Percentiles rank a stretch among this genome's conserved stretches.
phyloP scores from a whole-genome alignment of 495 filamentous ascomycete species.

The Hypoxylon intermedium region DNA sequence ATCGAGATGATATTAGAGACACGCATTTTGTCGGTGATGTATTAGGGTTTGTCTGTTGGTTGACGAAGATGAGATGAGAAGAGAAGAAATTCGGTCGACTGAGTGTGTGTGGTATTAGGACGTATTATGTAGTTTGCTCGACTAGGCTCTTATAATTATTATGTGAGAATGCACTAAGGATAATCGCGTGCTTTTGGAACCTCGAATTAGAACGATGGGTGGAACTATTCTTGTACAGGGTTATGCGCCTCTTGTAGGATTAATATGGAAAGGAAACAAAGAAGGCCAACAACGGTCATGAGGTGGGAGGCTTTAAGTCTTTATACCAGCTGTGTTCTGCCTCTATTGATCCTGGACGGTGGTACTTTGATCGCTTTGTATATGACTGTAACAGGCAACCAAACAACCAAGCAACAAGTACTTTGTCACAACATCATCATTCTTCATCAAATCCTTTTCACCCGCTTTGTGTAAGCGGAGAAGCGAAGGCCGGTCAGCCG shows the following conservation, averaged over 20 bases:
- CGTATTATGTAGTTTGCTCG: conserved; percentile 12
- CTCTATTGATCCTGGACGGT: conserved; percentile 13
- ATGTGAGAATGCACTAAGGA: conserved; percentile 7
- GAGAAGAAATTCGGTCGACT: conserved; percentile 4
- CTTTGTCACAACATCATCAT: conserved; percentile 27
- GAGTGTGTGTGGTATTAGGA: not conserved
- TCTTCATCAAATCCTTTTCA: not conserved
- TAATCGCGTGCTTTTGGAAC: conserved; percentile 1
- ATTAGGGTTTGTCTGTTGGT: conserved; percentile 1
- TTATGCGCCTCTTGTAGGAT: not conserved
- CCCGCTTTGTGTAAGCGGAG: conserved; percentile 20
- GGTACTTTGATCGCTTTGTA: conserved; percentile 29
- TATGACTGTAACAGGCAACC: not conserved
- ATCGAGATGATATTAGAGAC: conserved; percentile 45
- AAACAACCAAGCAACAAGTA: conserved; percentile 18
- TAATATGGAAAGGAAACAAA: conserved; percentile 23
- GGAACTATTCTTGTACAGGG: conserved; percentile 6
- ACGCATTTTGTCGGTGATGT: conserved; percentile 48
- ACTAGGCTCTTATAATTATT: not conserved
- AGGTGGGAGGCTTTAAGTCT: conserved; percentile 17
- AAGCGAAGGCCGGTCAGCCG: conserved; percentile 23
- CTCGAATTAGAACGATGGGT: conserved; percentile 6
- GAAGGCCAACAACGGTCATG: not conserved
- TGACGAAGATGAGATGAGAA: not conserved
- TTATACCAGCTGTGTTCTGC: conserved; percentile 22